A percentile compares a stretch with the other conserved stretches of the same genome.
Conservation (phyloP, 768 basidiomycete genomes). For the Symmetrospora coprosmae region DNA sequence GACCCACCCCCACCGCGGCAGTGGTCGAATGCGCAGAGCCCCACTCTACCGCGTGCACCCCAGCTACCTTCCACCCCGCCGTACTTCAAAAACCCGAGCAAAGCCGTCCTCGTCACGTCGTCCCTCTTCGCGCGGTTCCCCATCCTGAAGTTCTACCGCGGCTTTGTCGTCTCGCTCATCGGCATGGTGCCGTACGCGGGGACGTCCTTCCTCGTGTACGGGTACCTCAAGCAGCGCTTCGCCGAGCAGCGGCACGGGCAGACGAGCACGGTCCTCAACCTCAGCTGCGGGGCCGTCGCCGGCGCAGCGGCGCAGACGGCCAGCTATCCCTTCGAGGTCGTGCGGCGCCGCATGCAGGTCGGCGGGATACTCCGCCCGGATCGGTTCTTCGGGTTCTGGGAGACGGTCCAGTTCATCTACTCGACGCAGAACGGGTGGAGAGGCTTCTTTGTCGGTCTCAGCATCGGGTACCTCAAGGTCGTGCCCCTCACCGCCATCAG, state of each 20-base stretch:
- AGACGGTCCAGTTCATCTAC: slow-evolving; percentile 61
- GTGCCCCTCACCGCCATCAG: slow-evolving; percentile 91
- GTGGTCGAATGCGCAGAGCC: slow-evolving; percentile 33
- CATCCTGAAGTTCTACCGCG: slow-evolving; percentile 82
- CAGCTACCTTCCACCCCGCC: slow-evolving; percentile 3
- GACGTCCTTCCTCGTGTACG: slow-evolving; percentile 86
- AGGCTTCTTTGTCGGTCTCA: slow-evolving; percentile 81
- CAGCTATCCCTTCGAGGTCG: slow-evolving; percentile 87
- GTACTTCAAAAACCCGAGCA: slow-evolving; percentile 16
- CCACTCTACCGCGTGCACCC: slow-evolving; percentile 27
- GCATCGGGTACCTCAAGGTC: slow-evolving; percentile 84
- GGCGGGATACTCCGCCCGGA: slow-evolving; percentile 67
- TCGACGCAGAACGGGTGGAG: slow-evolving; percentile 55
- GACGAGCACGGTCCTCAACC: slow-evolving; percentile 47
- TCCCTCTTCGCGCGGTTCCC: slow-evolving; percentile 51
- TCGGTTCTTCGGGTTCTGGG: slow-evolving; percentile 62
- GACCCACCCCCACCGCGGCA: slow-evolving; percentile 38
- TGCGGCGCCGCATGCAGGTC: slow-evolving; percentile 85
- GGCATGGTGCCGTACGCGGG: slow-evolving; percentile 96
- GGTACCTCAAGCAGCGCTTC: slow-evolving; percentile 44
- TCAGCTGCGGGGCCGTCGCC: slow-evolving; percentile 68
- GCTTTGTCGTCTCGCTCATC: slow-evolving; percentile 78
- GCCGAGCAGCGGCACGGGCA: slow-evolving; percentile 24
- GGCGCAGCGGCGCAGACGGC: slow-evolving; percentile 74
- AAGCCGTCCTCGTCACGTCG: slow-evolving; percentile 26